Evolutionary conservation across 2,329 filamentous ascomycete genomes (phyloP).

Genomic region (Domatiomyces catenatus): DNA sequence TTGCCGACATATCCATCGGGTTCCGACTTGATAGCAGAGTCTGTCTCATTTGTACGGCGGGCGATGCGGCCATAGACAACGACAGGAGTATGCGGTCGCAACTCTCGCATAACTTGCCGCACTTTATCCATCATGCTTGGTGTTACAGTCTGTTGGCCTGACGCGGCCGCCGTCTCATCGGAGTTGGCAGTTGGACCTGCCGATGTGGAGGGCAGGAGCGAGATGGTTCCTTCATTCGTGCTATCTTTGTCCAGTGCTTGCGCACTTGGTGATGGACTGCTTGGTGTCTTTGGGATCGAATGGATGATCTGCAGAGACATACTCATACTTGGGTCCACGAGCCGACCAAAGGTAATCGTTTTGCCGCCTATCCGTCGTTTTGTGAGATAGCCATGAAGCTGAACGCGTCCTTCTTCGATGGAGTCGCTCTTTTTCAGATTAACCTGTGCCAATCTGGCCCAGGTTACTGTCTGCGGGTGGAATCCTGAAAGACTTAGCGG

Average conservation of each 20-base stretch:
- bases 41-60: neutral
- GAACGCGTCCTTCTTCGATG: constrained; percentile 28
- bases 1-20: constrained; percentile 2
- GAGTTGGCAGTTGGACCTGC: neutral
- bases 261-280: neutral
- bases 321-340: constrained; percentile 1
- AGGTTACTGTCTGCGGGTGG: neutral
- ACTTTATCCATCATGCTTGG: neutral
- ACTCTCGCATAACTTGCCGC: neutral
- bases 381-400: constrained; percentile 57
- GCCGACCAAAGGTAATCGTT: neutral
- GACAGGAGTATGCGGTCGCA: constrained; percentile 8
- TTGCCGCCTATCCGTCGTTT: neutral
- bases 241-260: neutral
- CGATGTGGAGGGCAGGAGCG: neutral
- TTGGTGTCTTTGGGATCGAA: neutral
- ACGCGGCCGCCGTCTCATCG: neutral
- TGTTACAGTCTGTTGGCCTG: neutral
- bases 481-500: neutral
- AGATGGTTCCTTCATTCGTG: neutral
- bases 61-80: constrained; percentile 7
- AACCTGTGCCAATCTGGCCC: neutral
- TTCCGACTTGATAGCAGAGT: neutral
- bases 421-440: neutral
- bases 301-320: neutral